Evolutionary conservation across 1,284 basidiomycete genomes (phyloP).

Genomic region (Cystobasidium pallidum): DNA sequence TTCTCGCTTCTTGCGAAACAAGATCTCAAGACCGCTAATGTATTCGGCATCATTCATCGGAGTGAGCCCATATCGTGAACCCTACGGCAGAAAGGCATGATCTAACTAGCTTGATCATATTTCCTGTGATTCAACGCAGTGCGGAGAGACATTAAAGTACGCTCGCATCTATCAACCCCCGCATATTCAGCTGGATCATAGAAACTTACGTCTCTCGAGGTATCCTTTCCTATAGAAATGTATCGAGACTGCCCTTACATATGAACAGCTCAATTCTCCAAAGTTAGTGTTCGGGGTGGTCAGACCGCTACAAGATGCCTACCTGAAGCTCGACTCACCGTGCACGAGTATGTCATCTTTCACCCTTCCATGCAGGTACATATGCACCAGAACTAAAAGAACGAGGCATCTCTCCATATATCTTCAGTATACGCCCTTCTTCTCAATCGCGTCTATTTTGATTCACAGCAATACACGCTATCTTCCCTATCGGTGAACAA

Average conservation of each 20-base stretch:
- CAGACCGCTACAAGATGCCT: constrained; percentile 39
- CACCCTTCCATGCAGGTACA: background rate
- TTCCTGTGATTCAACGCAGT: constrained; percentile 5
- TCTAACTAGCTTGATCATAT: background rate
- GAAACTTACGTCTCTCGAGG: background rate
- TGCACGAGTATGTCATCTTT: constrained; percentile 36
- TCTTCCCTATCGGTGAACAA: constrained; percentile 43
- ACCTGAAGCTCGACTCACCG: constrained; percentile 38
- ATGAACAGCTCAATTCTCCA: constrained; percentile 41
- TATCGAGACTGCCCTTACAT: constrained; percentile 43
- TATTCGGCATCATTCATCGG: constrained; percentile 43
- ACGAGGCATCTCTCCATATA: background rate
- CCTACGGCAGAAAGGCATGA: no score
- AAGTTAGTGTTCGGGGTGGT: constrained; percentile 40
- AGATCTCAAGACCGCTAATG: constrained; percentile 35
- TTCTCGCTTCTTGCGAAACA: constrained; percentile 32
- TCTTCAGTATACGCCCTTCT: constrained; percentile 41
- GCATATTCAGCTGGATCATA: background rate
- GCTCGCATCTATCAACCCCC: background rate
- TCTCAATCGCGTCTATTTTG: constrained; percentile 45
- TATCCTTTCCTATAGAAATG: constrained; percentile 38
- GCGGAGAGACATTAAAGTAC: constrained; percentile 42
- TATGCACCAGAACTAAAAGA: background rate
- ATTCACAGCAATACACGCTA: constrained; percentile 29
- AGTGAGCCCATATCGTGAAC: no score